phyloP scores from a whole-genome alignment of 345 rosid species.

The Punica granatum region DNA sequence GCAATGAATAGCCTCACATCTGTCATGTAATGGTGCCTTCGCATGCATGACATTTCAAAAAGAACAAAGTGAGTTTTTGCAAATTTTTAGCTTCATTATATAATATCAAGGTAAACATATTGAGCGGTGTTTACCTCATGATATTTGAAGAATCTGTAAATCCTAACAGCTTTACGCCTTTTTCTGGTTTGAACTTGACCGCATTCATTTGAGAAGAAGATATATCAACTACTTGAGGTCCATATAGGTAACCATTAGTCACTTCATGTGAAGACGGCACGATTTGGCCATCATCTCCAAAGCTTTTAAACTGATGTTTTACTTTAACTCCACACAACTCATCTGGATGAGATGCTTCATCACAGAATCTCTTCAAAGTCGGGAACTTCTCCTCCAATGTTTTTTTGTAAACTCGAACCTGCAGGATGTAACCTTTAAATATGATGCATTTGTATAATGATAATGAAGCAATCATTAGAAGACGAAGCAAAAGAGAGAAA shows the following conservation, averaged over 20 bases:
- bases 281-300: slow-evolving; percentile 42
- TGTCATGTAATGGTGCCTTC: slow-evolving; percentile 89
- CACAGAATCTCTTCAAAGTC: slow-evolving; percentile 68
- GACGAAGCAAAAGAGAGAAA: too few species aligned
- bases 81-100: slow-evolving; percentile 9
- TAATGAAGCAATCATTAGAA: too few species aligned
- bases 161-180: slow-evolving; percentile 84
- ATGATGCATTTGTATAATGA: too few species aligned
- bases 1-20: slow-evolving; percentile 74
- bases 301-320: slow-evolving; percentile 61
- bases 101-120: too few species aligned
- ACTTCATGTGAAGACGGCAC: slow-evolving; percentile 86
- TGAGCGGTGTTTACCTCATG: slow-evolving; percentile 30
- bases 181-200: slow-evolving; percentile 79
- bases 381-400: slow-evolving; percentile 89
- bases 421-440: background rate
- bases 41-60: slow-evolving; percentile 11
- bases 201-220: slow-evolving; percentile 64
- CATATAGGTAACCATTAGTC: slow-evolving; percentile 84
- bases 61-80: too few species aligned
- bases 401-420: slow-evolving; percentile 97
- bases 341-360: slow-evolving; percentile 75
- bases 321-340: slow-evolving; percentile 74
- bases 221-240: slow-evolving; percentile 85
- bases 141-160: slow-evolving; percentile 69